A percentile compares a stretch with the other conserved stretches of the same genome.
These are phyloP conservation scores for Tetrahymena elliotti DNA, from an alignment of 73 alveolate species.

Conservation along the genomic window DNA sequence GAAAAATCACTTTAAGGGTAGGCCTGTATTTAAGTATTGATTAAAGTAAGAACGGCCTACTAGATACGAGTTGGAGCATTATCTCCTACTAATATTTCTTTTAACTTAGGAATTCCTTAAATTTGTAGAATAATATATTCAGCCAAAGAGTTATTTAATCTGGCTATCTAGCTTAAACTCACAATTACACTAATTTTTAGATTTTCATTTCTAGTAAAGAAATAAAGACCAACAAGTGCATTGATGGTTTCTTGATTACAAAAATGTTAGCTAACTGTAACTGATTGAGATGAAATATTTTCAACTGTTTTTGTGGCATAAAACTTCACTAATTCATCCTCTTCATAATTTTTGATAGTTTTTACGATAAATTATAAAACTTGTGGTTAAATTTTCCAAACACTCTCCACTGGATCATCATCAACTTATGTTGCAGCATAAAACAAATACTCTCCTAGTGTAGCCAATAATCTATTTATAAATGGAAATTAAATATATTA, in stretches of 20 bases:
- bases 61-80: constrained; percentile 40
- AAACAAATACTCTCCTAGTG: constrained; percentile 93
- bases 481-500: not conserved
- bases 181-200: constrained; percentile 50
- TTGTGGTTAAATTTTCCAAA: constrained; percentile 72
- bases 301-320: constrained; percentile 92
- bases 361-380: constrained; percentile 58
- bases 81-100: constrained; percentile 42
- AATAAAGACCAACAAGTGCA: constrained; percentile 25
- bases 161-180: constrained; percentile 52
- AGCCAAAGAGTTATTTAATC: constrained; percentile 43
- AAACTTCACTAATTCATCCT: constrained; percentile 82
- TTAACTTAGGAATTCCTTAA: constrained; percentile 30
- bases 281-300: constrained; percentile 67
- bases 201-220: constrained; percentile 45
- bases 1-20: constrained; percentile 17
- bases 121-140: constrained; percentile 40
- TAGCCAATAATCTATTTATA: constrained; percentile 46
- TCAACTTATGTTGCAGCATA: constrained; percentile 95
- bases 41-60: constrained; percentile 58
- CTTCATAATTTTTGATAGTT: constrained; percentile 45
- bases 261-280: constrained; percentile 55
- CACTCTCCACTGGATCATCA: constrained; percentile 80
- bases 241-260: constrained; percentile 51
- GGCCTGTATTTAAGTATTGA: constrained; percentile 23